phyloP scores from a whole-genome alignment of 2,329 filamentous ascomycete species.

The Macrophomina phaseolina region DNA sequence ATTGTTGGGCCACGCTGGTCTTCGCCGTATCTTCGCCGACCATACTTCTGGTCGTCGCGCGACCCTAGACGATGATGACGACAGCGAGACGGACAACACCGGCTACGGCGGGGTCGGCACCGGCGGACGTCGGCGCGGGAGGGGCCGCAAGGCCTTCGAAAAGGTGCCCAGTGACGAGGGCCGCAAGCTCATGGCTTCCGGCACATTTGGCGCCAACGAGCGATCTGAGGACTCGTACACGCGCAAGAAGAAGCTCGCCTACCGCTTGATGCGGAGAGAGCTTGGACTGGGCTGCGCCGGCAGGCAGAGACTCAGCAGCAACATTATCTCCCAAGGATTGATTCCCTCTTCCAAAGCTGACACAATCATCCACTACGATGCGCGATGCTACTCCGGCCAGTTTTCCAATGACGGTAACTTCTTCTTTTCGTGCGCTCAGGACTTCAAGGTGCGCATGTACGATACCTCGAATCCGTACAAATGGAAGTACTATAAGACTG shows the following conservation, averaged over 20 bases:
- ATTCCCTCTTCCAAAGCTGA: conserved; percentile 80
- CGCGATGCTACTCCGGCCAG: conserved; percentile 90
- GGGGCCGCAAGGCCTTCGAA: conserved; percentile 67
- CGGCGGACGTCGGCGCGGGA: conserved; percentile 49
- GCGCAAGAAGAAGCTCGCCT: conserved; percentile 66
- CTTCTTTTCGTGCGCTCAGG: conserved; percentile 90
- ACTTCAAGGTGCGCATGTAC: conserved; percentile 96
- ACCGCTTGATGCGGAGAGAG: conserved; percentile 80
- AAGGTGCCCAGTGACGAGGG: conserved; percentile 83
- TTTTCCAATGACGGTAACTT: conserved; percentile 98
- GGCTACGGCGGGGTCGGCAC: conserved; percentile 42
- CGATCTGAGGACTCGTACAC: conserved; percentile 57
- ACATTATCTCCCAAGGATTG: conserved; percentile 74
- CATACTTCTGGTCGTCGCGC: conserved; percentile 35
- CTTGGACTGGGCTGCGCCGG: conserved; percentile 70
- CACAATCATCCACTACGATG: conserved; percentile 84
- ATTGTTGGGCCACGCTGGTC: conserved; percentile 59
- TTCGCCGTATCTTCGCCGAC: conserved; percentile 58
- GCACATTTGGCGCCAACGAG: conserved; percentile 76
- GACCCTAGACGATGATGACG: conserved; percentile 43
- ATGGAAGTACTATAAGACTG: conserved; percentile 96
- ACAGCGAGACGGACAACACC: conserved; percentile 45
- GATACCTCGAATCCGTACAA: conserved; percentile 94
- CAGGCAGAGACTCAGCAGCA: conserved; percentile 65
- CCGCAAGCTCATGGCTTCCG: conserved; percentile 78